Base-by-base conservation (phyloP, 2,329 filamentous ascomycete species). In the Aspergillus udagawae region DNA sequence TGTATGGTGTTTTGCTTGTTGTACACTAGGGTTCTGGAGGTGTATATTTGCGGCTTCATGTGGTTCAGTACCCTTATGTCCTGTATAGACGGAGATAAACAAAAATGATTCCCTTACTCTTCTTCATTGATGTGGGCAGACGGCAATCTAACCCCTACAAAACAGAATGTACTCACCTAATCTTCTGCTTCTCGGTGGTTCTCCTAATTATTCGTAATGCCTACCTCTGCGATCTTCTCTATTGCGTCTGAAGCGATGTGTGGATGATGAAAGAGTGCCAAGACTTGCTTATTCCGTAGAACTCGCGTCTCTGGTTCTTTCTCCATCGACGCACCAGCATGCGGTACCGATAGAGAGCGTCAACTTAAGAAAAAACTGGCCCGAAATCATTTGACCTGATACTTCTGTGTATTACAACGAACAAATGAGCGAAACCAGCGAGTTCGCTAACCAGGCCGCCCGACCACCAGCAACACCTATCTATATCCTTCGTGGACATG, bases 401-500 rank as follows among this genome's bases (percentile, higher is more conserved):
- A 14, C 2, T 47, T 6, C 12, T 17, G 5, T 14, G 14, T 2
- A 12, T 47, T 47, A 2, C 1, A 47, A 29, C 51, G 10, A n/a
- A 14, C 51, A 52, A 59, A 64, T 62, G 58, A 62, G 53, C 50
- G 35, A 55, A 14, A 17, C 53, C 20, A 62, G 55, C 50, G 35
- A 55, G 21, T 12, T 53, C 27, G n/a, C 56, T 21, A 10, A 27
- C 14, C 63, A 65, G 28, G 45, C 54, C 17, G 59, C 51, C 50
- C 58, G 65, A 35, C 77, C 80, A 38, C 80, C 83, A 35, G 79
- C 83, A 23, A 83, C 83, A 53, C 86, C 86, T 52, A 74, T 76
- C 49, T 88, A 88, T 70, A 86, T 97, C 58, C 83, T 99, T 41
- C 89, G 94, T 61, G 94, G 94, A 53, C 94, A 97, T 77, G 83